Evolutionary conservation across 176 grass and related monocot species (phyloP).

Genomic region (Oryza meridionalis): DNA sequence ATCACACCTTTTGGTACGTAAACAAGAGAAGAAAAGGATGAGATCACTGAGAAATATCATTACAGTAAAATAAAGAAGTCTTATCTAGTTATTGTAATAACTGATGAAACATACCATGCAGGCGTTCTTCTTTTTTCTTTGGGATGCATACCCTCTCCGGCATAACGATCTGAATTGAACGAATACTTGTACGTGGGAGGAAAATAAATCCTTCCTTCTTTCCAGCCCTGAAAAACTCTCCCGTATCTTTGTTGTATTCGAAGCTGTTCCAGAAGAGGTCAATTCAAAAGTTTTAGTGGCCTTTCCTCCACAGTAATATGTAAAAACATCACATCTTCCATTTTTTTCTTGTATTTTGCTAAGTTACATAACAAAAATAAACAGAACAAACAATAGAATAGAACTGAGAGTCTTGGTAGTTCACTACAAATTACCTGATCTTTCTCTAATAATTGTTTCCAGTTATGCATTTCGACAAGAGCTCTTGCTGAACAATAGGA

Average conservation of each 20-base stretch:
- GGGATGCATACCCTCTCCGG: slow-evolving; percentile 68
- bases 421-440: slow-evolving; percentile 68
- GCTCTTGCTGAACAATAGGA: slow-evolving; percentile 79
- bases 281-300: slow-evolving; percentile 26
- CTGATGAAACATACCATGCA: slow-evolving; percentile 63
- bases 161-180: slow-evolving; percentile 83
- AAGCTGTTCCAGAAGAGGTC: slow-evolving; percentile 62
- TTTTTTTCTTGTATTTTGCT: background rate
- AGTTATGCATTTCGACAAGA: slow-evolving; percentile 87
- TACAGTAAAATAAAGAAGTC: background rate
- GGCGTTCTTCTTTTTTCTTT: slow-evolving; percentile 91
- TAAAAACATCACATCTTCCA: background rate
- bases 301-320: background rate
- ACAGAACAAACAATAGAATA: background rate
- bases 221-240: slow-evolving; percentile 87
- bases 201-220: slow-evolving; percentile 92
- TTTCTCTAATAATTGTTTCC: slow-evolving; percentile 88
- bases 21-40: slow-evolving; percentile 12
- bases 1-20: slow-evolving; percentile 66
- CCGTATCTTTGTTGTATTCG: slow-evolving; percentile 85
- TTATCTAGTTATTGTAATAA: background rate
- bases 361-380: background rate
- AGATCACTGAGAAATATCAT: background rate
- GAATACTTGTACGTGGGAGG: slow-evolving; percentile 94
- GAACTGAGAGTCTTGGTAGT: slow-evolving; percentile 10